These are phyloP conservation scores for Heritiera fomes DNA, from an alignment of 345 rosid species.

Conservation along the genomic window DNA sequence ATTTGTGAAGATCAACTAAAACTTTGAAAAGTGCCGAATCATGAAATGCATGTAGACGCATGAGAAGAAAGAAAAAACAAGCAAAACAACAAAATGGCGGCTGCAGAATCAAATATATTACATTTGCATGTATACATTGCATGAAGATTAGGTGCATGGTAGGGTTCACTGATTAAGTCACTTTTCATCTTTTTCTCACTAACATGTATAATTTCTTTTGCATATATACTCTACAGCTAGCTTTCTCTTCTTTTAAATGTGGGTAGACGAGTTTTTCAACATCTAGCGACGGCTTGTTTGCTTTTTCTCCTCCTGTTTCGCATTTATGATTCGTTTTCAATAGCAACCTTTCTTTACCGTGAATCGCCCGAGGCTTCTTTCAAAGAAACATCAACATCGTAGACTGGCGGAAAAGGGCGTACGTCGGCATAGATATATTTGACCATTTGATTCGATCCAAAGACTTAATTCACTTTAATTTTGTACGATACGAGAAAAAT, in stretches of 20 bases:
- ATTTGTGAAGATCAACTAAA: neutral
- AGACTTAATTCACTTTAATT: neutral
- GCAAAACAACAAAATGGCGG: slow-evolving; percentile 1
- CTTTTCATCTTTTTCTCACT: neutral
- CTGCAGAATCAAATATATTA: neutral
- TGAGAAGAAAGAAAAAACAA: no score
- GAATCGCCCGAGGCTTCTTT: neutral
- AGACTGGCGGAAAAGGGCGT: neutral
- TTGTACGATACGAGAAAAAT: neutral
- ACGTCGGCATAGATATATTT: neutral
- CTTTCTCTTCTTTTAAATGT: neutral
- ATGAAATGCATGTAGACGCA: slow-evolving; percentile 4
- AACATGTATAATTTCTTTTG: no score
- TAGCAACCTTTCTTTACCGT: neutral
- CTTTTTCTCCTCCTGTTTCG: neutral
- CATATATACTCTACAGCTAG: no score
- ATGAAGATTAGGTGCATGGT: slow-evolving; percentile 16
- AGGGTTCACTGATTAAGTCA: neutral
- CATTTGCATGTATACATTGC: neutral
- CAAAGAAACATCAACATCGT: neutral
- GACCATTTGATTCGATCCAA: neutral
- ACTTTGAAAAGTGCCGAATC: neutral
- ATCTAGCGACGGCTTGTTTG: neutral
- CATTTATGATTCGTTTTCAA: slow-evolving; percentile 5
- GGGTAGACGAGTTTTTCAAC: neutral